phyloP scores from a whole-genome alignment of 768 basidiomycete genomes.

The Russula olivacea region DNA sequence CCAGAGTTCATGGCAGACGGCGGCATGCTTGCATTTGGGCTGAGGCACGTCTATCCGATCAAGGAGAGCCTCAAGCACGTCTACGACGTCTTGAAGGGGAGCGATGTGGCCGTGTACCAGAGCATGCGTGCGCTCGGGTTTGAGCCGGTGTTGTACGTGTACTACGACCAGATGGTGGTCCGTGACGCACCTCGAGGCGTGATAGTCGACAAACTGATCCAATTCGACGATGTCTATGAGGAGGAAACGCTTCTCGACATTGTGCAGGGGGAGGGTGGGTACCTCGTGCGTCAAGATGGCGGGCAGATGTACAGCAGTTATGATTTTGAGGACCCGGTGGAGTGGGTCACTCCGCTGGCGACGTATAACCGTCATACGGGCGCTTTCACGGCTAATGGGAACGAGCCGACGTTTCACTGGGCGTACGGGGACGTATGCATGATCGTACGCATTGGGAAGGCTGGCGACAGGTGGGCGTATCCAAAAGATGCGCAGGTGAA shows the following conservation, averaged over 20 bases:
- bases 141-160: constrained; percentile 2
- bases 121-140: not conserved
- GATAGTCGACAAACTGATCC: too few relatives aligned
- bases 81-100: not conserved
- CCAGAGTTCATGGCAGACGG: not conserved
- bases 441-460: constrained; percentile 9
- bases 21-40: not conserved
- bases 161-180: not conserved
- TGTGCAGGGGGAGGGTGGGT: too few relatives aligned
- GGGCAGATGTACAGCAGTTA: too few relatives aligned
- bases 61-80: not conserved
- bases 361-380: too few relatives aligned
- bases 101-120: not conserved
- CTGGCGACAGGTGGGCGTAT: constrained; percentile 6
- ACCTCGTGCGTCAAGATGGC: too few relatives aligned
- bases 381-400: too few relatives aligned
- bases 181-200: too few relatives aligned
- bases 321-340: too few relatives aligned
- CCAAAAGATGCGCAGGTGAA: not conserved
- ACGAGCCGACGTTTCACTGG: not conserved
- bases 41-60: not conserved
- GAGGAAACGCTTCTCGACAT: too few relatives aligned
- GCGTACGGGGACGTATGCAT: constrained; percentile 9
- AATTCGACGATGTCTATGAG: too few relatives aligned
- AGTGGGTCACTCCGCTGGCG: too few relatives aligned